Evolutionary conservation across 345 rosid genomes (phyloP).

Genomic region (Lenwebbia sp.): DNA sequence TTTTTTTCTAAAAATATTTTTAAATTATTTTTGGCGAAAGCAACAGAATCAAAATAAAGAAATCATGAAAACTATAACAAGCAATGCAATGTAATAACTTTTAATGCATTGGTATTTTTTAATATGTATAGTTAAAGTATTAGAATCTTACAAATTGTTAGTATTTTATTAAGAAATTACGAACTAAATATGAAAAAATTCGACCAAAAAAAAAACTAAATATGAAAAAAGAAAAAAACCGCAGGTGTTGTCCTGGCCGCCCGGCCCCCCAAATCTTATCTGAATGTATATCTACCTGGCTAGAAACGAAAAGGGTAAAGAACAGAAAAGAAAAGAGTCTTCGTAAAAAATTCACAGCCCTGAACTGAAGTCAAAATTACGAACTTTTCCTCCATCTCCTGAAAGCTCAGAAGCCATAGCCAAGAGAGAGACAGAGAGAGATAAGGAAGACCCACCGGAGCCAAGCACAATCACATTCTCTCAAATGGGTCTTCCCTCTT

Average conservation of each 20-base stretch:
- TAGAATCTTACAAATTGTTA: neutral
- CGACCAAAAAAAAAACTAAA: neutral
- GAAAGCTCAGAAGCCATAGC: neutral
- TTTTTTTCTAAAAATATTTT: too few relatives aligned
- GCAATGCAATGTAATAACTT: neutral
- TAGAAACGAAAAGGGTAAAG: neutral
- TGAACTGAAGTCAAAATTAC: neutral
- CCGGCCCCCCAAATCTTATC: fast-evolving
- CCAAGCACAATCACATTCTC: neutral
- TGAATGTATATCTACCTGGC: neutral
- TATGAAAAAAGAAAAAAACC: neutral
- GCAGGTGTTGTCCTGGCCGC: neutral
- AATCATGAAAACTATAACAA: too few relatives aligned
- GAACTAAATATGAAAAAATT: neutral
- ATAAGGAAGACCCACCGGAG: neutral
- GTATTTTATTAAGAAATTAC: neutral
- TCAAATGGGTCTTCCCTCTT: slow-evolving; percentile 13
- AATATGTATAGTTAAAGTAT: too few relatives aligned
- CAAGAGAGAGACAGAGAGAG: neutral
- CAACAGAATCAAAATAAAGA: too few relatives aligned
- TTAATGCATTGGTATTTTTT: neutral
- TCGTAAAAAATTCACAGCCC: neutral
- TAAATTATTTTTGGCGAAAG: too few relatives aligned
- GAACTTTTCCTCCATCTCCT: neutral
- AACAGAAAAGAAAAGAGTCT: neutral